These are phyloP conservation scores for Nitzschia sp. DNA, from an alignment of 108 stramenopile genomes.

Conservation along the genomic window DNA sequence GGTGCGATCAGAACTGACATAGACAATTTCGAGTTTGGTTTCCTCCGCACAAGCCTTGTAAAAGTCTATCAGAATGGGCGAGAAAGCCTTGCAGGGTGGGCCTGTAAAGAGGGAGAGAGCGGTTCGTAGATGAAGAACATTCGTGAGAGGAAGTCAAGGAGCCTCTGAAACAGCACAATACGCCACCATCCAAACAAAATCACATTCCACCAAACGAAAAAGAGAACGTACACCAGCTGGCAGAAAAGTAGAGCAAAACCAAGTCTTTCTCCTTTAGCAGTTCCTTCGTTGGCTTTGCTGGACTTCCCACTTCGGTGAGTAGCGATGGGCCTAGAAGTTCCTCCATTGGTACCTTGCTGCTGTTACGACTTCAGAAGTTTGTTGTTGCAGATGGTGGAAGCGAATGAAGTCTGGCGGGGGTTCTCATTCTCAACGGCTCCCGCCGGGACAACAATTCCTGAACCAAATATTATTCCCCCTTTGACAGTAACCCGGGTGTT, in stretches of 20 bases:
- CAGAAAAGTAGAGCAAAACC: conserved; percentile 70
- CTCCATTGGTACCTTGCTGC: background rate
- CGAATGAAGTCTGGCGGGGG: too few relatives aligned
- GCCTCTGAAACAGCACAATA: too few relatives aligned
- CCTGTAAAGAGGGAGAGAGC: background rate
- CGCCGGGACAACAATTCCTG: too few relatives aligned
- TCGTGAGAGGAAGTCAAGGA: background rate
- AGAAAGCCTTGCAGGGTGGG: conserved; percentile 62
- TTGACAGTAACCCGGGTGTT: too few relatives aligned
- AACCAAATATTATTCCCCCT: too few relatives aligned
- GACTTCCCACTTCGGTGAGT: conserved; percentile 13
- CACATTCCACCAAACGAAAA: background rate
- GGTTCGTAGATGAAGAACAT: background rate
- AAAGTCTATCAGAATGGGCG: conserved; percentile 64
- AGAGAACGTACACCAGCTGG: conserved; percentile 37
- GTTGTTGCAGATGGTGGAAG: too few relatives aligned
- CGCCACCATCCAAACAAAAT: background rate
- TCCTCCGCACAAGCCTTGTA: conserved; percentile 48
- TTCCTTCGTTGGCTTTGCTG: conserved; percentile 12
- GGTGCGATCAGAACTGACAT: conserved; percentile 62
- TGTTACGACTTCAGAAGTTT: too few relatives aligned
- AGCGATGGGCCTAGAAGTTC: conserved; percentile 9
- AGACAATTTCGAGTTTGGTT: conserved; percentile 62
- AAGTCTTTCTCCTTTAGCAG: conserved; percentile 48
- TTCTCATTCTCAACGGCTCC: too few relatives aligned